Percentiles rank a stretch among this genome's conserved stretches.
phyloP scores from a whole-genome alignment of 768 basidiomycete genomes.

The Termitomyces sp. region DNA sequence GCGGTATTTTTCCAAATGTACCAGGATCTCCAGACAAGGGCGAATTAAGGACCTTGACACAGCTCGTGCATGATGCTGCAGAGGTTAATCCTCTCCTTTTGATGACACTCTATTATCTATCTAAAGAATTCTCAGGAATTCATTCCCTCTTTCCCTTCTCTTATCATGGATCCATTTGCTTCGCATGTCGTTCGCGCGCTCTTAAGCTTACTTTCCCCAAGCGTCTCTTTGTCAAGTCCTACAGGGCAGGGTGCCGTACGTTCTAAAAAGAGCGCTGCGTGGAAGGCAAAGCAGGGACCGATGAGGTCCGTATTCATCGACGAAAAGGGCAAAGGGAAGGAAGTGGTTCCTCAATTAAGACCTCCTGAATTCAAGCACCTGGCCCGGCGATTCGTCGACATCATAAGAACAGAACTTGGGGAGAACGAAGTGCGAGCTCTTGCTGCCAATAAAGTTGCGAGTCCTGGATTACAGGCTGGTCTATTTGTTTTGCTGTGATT shows the following conservation, averaged over 20 bases:
- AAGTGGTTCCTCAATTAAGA: conserved; percentile 18
- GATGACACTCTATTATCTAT: background rate
- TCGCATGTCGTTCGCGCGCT: conserved; percentile 87
- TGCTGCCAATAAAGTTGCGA: conserved; percentile 72
- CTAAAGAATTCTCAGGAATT: conserved; percentile 54
- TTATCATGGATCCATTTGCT: conserved; percentile 84
- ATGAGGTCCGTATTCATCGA: conserved; percentile 76
- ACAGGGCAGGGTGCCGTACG: conserved; percentile 45
- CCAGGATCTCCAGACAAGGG: conserved; percentile 51
- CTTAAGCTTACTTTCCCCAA: conserved; percentile 72
- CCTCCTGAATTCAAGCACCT: conserved; percentile 49
- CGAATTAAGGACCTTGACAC: conserved; percentile 64
- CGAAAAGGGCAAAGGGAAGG: conserved; percentile 34
- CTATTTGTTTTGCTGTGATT: conserved; percentile 5
- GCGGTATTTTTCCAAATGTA: conserved; percentile 48
- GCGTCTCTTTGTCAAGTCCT: conserved; percentile 37
- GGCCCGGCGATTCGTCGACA: conserved; percentile 44
- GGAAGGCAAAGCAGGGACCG: conserved; percentile 76
- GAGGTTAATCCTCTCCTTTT: conserved; percentile 42
- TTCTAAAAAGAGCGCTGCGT: conserved; percentile 83
- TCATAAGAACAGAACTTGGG: conserved; percentile 48
- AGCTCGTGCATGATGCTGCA: conserved; percentile 59
- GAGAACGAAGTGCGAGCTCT: conserved; percentile 76
- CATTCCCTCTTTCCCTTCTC: conserved; percentile 51
- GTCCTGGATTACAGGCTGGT: conserved; percentile 69